Evolutionary conservation across 2,329 filamentous ascomycete genomes (phyloP).

Genomic region (Ophiocordyceps camponoti-leonardi): DNA sequence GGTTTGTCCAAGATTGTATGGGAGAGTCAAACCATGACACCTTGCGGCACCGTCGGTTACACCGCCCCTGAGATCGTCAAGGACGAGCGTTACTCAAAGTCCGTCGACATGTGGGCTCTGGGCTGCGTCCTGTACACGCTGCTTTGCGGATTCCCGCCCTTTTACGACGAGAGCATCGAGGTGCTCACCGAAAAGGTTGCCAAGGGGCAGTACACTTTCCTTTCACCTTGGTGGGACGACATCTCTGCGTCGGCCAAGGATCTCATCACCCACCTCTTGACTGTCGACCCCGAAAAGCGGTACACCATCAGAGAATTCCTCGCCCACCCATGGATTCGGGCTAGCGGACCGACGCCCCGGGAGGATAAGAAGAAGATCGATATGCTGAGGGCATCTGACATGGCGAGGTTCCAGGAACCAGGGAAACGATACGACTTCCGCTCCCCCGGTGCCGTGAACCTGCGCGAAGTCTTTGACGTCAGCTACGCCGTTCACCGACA

Average conservation of each 20-base stretch:
- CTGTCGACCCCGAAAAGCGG: slow-evolving; percentile 86
- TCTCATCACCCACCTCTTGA: slow-evolving; percentile 79
- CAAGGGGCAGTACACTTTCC: slow-evolving; percentile 88
- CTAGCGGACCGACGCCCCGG: slow-evolving; percentile 37
- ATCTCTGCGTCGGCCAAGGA: slow-evolving; percentile 93
- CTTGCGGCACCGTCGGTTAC: slow-evolving; percentile 96
- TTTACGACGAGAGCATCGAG: slow-evolving; percentile 97
- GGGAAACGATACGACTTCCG: slow-evolving; percentile 79
- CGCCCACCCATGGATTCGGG: slow-evolving; percentile 81
- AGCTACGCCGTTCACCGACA: slow-evolving; percentile 95
- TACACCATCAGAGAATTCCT: slow-evolving; percentile 90
- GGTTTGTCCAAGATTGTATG: slow-evolving; percentile 95
- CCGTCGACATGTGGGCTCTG: slow-evolving; percentile 97
- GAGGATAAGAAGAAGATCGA: slow-evolving; percentile 41
- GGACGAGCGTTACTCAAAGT: slow-evolving; percentile 96
- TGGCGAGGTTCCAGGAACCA: slow-evolving; percentile 31
- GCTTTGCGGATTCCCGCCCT: slow-evolving; percentile 92
- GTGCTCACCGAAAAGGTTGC: slow-evolving; percentile 96
- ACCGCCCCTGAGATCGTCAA: slow-evolving; percentile 98
- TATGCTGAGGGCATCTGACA: slow-evolving; percentile 37
- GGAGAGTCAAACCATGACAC: slow-evolving; percentile 97
- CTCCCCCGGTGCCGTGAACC: slow-evolving; percentile 83
- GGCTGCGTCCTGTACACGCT: slow-evolving; percentile 95
- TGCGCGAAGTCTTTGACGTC: slow-evolving; percentile 95
- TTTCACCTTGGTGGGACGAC: slow-evolving; percentile 98